phyloP scores from a whole-genome alignment of 768 basidiomycete species.

The Calocybe cyanea region DNA sequence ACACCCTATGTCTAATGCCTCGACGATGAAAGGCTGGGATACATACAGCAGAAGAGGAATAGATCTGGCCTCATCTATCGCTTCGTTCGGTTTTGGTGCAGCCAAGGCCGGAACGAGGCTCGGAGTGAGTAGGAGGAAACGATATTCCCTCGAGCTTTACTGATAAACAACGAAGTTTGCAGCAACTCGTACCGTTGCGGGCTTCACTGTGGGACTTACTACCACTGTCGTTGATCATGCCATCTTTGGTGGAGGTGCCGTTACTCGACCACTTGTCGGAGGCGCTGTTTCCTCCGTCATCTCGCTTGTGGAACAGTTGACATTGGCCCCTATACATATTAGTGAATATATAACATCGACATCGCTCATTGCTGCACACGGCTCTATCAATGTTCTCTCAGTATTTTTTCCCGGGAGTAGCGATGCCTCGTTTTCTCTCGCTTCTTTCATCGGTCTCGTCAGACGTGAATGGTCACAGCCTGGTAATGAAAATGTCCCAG shows the following conservation, averaged over 20 bases:
- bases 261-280: conserved; percentile 55
- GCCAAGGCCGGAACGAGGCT: conserved; percentile 66
- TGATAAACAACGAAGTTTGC: conserved; percentile 47
- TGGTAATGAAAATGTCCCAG: conserved; percentile 48
- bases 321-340: conserved; percentile 70
- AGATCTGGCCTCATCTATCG: conserved; percentile 61
- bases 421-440: conserved; percentile 79
- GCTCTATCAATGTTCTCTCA: conserved; percentile 71
- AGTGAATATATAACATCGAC: conserved; percentile 76
- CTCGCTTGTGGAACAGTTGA: conserved; percentile 64
- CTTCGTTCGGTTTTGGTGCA: conserved; percentile 62
- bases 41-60: conserved; percentile 54
- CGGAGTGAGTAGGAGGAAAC: conserved; percentile 43
- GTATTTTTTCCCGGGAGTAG: conserved; percentile 71
- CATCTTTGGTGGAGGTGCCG: conserved; percentile 58
- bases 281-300: conserved; percentile 59
- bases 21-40: conserved; percentile 46
- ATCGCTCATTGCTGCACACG: conserved; percentile 68
- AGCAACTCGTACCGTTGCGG: conserved; percentile 58
- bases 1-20: conserved; percentile 14
- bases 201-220: conserved; percentile 54
- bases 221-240: conserved; percentile 60
- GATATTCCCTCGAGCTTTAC: not conserved
- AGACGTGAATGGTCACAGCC: conserved; percentile 70
- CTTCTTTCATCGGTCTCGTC: conserved; percentile 77